Percentiles rank a stretch among this genome's conserved stretches.
Evolutionary conservation across 2,329 filamentous ascomycete species (phyloP).

Genomic region (Magnaporthiopsis poae): DNA sequence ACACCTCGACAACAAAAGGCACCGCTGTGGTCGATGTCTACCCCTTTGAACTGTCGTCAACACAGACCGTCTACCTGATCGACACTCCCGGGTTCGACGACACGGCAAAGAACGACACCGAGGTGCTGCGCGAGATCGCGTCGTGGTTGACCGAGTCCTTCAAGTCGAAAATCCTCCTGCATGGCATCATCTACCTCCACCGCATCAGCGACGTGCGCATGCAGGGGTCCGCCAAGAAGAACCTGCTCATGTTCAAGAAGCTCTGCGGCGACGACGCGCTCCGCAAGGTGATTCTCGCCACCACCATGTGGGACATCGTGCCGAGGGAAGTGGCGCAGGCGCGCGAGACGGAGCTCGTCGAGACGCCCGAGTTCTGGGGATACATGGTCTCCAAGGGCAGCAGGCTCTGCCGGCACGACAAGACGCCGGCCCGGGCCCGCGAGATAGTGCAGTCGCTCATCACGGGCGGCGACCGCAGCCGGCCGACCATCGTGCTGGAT

Average conservation of each 20-base stretch:
- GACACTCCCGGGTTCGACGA: constrained; percentile 41
- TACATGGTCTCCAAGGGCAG: not conserved
- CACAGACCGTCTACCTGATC: constrained; percentile 19
- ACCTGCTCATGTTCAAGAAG: constrained; percentile 33
- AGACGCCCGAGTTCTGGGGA: constrained; percentile 2
- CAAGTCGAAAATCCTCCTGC: not conserved
- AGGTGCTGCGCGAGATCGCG: constrained; percentile 33
- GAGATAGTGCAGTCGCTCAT: not conserved
- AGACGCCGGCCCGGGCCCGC: not conserved
- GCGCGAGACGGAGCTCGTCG: constrained; percentile 1
- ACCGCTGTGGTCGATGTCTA: not conserved
- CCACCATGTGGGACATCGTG: constrained; percentile 26
- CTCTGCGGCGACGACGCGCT: constrained; percentile 32
- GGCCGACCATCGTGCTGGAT: not conserved
- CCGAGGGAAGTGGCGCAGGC: not conserved
- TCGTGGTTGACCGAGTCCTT: constrained; percentile 25
- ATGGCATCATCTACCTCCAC: constrained; percentile 37
- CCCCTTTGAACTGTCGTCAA: not conserved
- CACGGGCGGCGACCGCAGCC: not conserved
- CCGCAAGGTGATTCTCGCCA: constrained; percentile 29
- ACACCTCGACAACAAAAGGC: not conserved
- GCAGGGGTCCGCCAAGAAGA: constrained; percentile 27
- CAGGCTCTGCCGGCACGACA: not conserved
- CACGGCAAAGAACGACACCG: constrained; percentile 27
- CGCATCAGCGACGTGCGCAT: constrained; percentile 32